Base-by-base conservation (phyloP, 108 stramenopile genomes). In the Nitzschia inconspicua region DNA sequence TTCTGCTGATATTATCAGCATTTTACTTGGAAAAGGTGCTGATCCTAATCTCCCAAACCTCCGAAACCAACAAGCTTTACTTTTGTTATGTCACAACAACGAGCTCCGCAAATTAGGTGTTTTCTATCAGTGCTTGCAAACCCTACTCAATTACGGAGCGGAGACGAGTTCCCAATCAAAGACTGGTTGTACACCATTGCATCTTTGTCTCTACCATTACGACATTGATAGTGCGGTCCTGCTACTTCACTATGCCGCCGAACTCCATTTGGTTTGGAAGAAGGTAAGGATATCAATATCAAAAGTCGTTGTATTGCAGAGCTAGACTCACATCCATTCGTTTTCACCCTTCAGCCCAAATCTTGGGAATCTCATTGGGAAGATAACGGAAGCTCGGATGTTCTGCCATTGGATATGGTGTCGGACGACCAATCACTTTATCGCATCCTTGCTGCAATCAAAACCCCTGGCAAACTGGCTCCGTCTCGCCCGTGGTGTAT, bases 141-240 rank as follows among this genome's bases (percentile, higher is more conserved):
- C 72, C 26, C 73, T 94, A 77, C 72, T 94, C 16, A 77, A 29
- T 24, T 65, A 83, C 36, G 88, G 89, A 26, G 86, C 85, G 2
- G 75, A 85, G 63, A 80, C 92, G 3, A 94, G 90, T 43, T 65
- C 65, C 10, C 73, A 72, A 47, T 90, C 92, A 5, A 55, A 73
- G 31, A 88, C 86, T 29, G 92, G 92, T 0, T 90, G 88, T 52
- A 88, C 88, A 7, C 68, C 92, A 8, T 79, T 94, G 29, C 92
- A 94, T 68, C 60, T 94, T 42, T 73, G 78, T 32, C 61, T 94
- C 9, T 90, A 83, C 49, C 88, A 94, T 61, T 53, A 60, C 47
- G 92, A 94, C 57, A 57, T 76, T 5, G 77, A 85, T 61, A 72
- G 77, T 39, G 92, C 92, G 11, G 73, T 77, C 14, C 68, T 83